Conservation (phyloP, 495 filamentous ascomycete genomes). For the Penicillium atrosanguineum region DNA sequence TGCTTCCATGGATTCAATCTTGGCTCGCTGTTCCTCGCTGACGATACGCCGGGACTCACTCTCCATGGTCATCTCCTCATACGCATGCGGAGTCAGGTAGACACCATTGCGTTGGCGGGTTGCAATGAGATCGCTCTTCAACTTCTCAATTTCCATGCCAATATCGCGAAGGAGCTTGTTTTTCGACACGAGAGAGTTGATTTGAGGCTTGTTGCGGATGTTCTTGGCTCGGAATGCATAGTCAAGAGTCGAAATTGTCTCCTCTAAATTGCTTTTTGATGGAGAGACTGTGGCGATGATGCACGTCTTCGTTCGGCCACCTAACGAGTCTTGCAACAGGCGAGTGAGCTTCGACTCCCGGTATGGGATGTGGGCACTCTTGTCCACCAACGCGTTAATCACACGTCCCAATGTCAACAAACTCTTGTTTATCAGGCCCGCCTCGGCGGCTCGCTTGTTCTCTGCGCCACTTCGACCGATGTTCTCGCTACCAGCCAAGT, state of each 20-base stretch:
- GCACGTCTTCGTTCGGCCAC: slow-evolving; percentile 93
- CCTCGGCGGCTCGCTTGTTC: slow-evolving; percentile 94
- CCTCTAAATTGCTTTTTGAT: slow-evolving; percentile 89
- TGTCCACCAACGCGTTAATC: slow-evolving; percentile 96
- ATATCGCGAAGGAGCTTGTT: slow-evolving; percentile 88
- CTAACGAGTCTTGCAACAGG: slow-evolving; percentile 91
- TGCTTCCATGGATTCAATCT: slow-evolving; percentile 87
- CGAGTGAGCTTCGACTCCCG: slow-evolving; percentile 94
- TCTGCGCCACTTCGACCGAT: slow-evolving; percentile 95
- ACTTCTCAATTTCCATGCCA: slow-evolving; percentile 87
- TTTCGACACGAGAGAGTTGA: slow-evolving; percentile 88
- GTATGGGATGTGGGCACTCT: slow-evolving; percentile 88
- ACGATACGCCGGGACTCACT: slow-evolving; percentile 91
- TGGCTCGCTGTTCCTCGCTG: slow-evolving; percentile 86
- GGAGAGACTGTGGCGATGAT: slow-evolving; percentile 97
- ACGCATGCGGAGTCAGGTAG: slow-evolving; percentile 79
- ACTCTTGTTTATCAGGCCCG: slow-evolving; percentile 97
- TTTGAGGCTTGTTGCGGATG: slow-evolving; percentile 95
- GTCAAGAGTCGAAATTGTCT: slow-evolving; percentile 95
- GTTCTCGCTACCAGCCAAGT: slow-evolving; percentile 95
- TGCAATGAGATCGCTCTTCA: slow-evolving; percentile 90
- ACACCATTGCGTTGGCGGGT: slow-evolving; percentile 93
- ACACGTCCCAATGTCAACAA: slow-evolving; percentile 91
- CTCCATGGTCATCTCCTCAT: slow-evolving; percentile 82
- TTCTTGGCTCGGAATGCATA: slow-evolving; percentile 98